Percentiles rank a stretch among this genome's conserved stretches.
These are phyloP conservation scores for Mycena haematopus DNA, from an alignment of 768 basidiomycete species.

Conservation along the genomic window DNA sequence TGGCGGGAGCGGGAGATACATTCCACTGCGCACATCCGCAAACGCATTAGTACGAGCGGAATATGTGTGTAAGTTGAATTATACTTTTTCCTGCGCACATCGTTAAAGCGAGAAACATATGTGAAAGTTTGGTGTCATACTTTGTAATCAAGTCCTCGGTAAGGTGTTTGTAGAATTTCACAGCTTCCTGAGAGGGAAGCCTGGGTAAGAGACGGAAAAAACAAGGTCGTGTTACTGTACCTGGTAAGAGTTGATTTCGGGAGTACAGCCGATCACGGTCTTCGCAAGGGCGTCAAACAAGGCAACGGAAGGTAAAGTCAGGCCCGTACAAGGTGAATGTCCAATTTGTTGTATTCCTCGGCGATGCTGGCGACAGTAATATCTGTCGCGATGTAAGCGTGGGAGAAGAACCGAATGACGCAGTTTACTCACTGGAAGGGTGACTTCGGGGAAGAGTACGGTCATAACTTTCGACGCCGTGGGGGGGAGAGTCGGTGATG, in stretches of 20 bases:
- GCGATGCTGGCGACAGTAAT: conserved; percentile 9
- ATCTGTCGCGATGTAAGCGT: conserved; percentile 13
- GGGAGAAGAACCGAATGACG: conserved; percentile 4
- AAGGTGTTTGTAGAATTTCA: conserved; percentile 5
- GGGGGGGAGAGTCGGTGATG: conserved; percentile 59
- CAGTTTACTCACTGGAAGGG: conserved; percentile 19
- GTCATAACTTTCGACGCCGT: conserved; percentile 48
- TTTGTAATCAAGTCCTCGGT: conserved; percentile 9
- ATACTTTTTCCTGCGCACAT: conserved; percentile 9
- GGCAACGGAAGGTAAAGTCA: conserved; percentile 13
- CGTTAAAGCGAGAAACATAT: conserved; percentile 3
- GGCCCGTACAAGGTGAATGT: conserved; percentile 12
- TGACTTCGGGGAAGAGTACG: conserved; percentile 16
- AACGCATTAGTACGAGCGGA: conserved; percentile 8
- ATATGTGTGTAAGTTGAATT: conserved; percentile 14
- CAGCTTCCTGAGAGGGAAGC: conserved; percentile 15
- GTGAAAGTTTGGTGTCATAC: conserved; percentile 18
- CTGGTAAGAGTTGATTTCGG: conserved; percentile 13
- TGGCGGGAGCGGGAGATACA: conserved; percentile 1
- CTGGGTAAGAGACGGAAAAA: conserved; percentile 12
- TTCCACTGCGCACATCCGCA: conserved; percentile 7
- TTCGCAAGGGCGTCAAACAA: conserved; percentile 5
- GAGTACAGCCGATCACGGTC: conserved; percentile 16
- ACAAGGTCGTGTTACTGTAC: conserved; percentile 11
- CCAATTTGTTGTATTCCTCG: conserved; percentile 7